A percentile compares a stretch with the other conserved stretches of the same genome.
Evolutionary conservation across 306 rosid genomes (phyloP).

Genomic region (Casuarina glauca): DNA sequence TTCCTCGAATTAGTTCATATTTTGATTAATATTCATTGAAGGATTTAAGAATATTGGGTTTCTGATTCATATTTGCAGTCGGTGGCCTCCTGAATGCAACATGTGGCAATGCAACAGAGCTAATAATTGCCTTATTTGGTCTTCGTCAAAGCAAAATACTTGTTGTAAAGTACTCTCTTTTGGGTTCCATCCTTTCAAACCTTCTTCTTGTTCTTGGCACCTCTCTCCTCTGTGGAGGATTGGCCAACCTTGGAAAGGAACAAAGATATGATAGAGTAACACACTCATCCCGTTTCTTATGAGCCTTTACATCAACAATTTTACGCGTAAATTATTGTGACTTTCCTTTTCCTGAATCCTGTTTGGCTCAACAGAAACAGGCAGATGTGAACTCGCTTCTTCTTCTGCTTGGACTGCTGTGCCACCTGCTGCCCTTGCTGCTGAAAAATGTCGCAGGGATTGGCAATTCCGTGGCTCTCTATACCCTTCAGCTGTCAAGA

Average conservation of each 20-base stretch:
- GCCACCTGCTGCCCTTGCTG: slow-evolving; percentile 81
- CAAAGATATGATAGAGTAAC: slow-evolving; percentile 55
- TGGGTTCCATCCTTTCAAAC: slow-evolving; percentile 64
- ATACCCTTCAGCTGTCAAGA: slow-evolving; percentile 76
- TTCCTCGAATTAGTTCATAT: not conserved
- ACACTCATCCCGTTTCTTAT: not conserved
- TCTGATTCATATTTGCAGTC: slow-evolving; percentile 24
- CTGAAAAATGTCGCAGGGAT: slow-evolving; percentile 44
- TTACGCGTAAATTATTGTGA: no score
- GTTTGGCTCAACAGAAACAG: slow-evolving; percentile 60
- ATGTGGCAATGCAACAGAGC: slow-evolving; percentile 63
- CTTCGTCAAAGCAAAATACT: slow-evolving; percentile 40
- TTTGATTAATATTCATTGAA: not conserved
- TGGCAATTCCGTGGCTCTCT: slow-evolving; percentile 22
- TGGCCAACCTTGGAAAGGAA: slow-evolving; percentile 32
- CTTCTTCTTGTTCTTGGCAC: slow-evolving; percentile 62
- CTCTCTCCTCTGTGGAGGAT: slow-evolving; percentile 58
- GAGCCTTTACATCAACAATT: no score
- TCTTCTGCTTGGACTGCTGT: slow-evolving; percentile 69
- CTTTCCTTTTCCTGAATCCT: not conserved
- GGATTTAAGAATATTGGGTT: not conserved
- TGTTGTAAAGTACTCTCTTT: slow-evolving; percentile 58
- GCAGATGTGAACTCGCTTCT: slow-evolving; percentile 79
- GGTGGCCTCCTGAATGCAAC: slow-evolving; percentile 72
- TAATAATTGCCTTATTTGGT: slow-evolving; percentile 54